Evolutionary conservation across 1,284 basidiomycete genomes (phyloP).

Genomic region (Sutorius eximius): DNA sequence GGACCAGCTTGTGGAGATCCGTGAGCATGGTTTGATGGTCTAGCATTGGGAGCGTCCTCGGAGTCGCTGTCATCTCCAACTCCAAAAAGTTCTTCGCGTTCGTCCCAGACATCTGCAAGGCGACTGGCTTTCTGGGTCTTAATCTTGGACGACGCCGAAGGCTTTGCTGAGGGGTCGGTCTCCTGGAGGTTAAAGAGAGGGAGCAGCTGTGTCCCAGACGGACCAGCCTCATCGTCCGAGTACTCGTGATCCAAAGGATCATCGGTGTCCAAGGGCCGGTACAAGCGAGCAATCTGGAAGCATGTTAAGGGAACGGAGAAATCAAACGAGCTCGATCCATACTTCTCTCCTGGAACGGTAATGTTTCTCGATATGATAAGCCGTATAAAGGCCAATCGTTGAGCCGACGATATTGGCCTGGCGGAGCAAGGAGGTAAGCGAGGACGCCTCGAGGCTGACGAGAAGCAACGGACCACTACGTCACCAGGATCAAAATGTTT

Average conservation of each 20-base stretch:
- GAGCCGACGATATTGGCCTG: constrained; percentile 86
- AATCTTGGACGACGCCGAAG: constrained; percentile 17
- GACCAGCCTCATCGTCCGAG: constrained; percentile 41
- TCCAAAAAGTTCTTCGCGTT: constrained; percentile 73
- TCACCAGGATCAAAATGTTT: constrained; percentile 81
- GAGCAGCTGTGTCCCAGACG: constrained; percentile 54
- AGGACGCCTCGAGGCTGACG: constrained; percentile 7
- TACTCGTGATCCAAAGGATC: constrained; percentile 56
- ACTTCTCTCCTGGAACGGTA: constrained; percentile 78
- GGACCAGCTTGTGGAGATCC: neutral
- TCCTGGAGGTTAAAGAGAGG: constrained; percentile 44
- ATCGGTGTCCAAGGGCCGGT: constrained; percentile 62
- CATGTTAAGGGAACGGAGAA: neutral
- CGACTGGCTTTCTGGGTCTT: constrained; percentile 32
- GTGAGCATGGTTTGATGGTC: constrained; percentile 6
- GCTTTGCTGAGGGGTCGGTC: constrained; percentile 15
- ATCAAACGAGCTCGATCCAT: constrained; percentile 11
- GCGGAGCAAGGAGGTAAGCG: constrained; percentile 10
- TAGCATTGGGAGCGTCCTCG: constrained; percentile 11
- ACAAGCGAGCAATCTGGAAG: constrained; percentile 67
- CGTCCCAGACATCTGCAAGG: constrained; percentile 72
- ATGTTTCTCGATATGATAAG: constrained; percentile 69
- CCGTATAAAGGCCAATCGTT: constrained; percentile 63
- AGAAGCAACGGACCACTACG: constrained; percentile 55
- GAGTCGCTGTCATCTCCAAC: constrained; percentile 52